Conservation (phyloP, 179 eudicot species). For the Camellia oleifera region DNA sequence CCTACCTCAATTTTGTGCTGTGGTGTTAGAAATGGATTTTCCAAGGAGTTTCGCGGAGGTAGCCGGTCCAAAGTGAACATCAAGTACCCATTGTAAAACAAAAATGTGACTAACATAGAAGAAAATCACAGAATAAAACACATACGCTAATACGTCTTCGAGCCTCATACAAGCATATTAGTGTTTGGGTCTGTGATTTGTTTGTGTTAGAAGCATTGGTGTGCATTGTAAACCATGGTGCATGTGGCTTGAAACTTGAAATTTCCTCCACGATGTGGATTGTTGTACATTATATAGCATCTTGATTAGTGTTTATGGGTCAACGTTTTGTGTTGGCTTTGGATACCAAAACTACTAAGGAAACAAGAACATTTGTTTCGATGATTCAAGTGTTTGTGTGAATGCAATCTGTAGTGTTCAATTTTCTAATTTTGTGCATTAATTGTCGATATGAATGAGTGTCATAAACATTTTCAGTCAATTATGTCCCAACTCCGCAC, state of each 20-base stretch:
- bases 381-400: neutral
- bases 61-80: neutral
- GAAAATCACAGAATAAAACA: too few relatives aligned
- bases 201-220: neutral
- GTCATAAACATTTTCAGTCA: neutral
- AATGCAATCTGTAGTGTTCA: neutral
- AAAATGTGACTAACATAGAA: too few relatives aligned
- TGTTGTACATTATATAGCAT: neutral
- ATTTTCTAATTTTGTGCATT: neutral
- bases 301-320: neutral
- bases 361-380: neutral
- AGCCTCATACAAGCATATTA: neutral
- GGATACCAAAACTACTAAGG: neutral
- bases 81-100: neutral
- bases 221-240: neutral
- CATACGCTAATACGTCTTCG: neutral
- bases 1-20: constrained; percentile 26
- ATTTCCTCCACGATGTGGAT: neutral
- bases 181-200: neutral
- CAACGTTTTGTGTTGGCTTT: neutral
- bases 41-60: neutral
- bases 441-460: neutral
- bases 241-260: neutral
- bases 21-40: constrained; percentile 9
- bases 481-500: too few relatives aligned